A percentile compares a stretch with the other conserved stretches of the same genome.
phyloP scores from a whole-genome alignment of 1,284 basidiomycete species.

The Boletus chippewaensis region DNA sequence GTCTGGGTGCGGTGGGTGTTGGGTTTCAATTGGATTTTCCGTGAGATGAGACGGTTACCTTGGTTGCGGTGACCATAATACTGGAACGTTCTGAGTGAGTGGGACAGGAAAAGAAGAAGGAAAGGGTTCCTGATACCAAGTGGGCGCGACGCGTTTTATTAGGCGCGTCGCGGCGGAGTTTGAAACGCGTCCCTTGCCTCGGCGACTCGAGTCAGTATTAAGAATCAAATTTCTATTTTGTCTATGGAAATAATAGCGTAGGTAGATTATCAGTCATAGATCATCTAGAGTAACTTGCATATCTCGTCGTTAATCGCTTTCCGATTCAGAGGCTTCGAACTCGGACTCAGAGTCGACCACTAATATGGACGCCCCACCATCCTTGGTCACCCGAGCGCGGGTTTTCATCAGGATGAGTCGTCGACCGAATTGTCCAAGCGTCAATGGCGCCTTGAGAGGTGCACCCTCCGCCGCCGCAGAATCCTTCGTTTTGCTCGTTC shows the following conservation, averaged over 20 bases:
- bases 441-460: neutral
- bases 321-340: neutral
- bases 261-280: too few relatives aligned
- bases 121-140: neutral
- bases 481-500: too few relatives aligned
- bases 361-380: constrained; percentile 54
- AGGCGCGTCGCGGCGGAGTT: constrained; percentile 21
- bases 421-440: constrained; percentile 38
- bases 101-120: neutral
- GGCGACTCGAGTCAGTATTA: too few relatives aligned
- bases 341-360: constrained; percentile 27
- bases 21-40: neutral
- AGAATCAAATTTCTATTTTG: too few relatives aligned
- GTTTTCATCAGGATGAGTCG: constrained; percentile 51
- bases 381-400: constrained; percentile 48
- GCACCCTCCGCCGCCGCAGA: neutral
- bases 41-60: neutral
- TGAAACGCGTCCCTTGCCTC: neutral
- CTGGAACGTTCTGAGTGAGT: neutral
- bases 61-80: constrained; percentile 5
- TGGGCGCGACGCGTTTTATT: constrained; percentile 17
- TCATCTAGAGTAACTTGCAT: too few relatives aligned
- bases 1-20: neutral
- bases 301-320: neutral
- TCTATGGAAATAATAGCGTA: too few relatives aligned